Conservation (phyloP, 495 filamentous ascomycete genomes). For the Penicillium daleae region DNA sequence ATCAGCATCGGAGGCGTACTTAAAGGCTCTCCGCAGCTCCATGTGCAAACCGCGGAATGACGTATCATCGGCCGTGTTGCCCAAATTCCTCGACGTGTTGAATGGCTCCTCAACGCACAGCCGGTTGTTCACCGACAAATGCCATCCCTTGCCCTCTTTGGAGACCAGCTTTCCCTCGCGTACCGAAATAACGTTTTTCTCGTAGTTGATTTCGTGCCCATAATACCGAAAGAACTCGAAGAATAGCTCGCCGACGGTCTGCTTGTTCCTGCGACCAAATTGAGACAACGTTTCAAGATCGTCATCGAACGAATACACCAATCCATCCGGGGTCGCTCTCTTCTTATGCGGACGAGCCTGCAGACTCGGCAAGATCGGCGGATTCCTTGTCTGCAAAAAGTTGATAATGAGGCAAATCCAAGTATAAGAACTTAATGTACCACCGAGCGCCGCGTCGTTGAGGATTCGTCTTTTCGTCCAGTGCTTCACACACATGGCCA, state of each 20-base stretch:
- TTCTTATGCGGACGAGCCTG: conserved; percentile 75
- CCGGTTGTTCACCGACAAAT: conserved; percentile 72
- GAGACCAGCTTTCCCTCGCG: conserved; percentile 81
- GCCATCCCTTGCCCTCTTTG: conserved; percentile 87
- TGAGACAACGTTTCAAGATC: conserved; percentile 72
- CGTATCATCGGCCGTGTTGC: conserved; percentile 93
- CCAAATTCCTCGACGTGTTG: conserved; percentile 89
- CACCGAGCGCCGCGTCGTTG: conserved; percentile 93
- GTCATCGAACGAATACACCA: conserved; percentile 79
- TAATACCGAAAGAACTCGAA: conserved; percentile 96
- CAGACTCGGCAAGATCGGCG: conserved; percentile 84
- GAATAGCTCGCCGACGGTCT: conserved; percentile 78
- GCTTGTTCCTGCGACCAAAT: conserved; percentile 80
- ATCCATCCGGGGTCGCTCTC: conserved; percentile 59
- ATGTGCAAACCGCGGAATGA: conserved; percentile 89
- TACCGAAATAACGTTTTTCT: conserved; percentile 81
- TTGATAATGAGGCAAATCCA: conserved; percentile 99
- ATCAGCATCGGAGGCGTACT: conserved; percentile 72
- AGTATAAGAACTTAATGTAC: conserved; percentile 97
- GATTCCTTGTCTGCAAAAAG: conserved; percentile 88
- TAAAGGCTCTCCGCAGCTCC: conserved; percentile 87
- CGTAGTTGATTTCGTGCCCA: conserved; percentile 89
- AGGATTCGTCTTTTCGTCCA: conserved; percentile 93
- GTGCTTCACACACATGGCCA: conserved; percentile 96
- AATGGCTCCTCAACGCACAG: conserved; percentile 98